These are phyloP conservation scores for Sarocladium oryzae DNA, from an alignment of 2,329 filamentous ascomycete species.

Conservation along the genomic window DNA sequence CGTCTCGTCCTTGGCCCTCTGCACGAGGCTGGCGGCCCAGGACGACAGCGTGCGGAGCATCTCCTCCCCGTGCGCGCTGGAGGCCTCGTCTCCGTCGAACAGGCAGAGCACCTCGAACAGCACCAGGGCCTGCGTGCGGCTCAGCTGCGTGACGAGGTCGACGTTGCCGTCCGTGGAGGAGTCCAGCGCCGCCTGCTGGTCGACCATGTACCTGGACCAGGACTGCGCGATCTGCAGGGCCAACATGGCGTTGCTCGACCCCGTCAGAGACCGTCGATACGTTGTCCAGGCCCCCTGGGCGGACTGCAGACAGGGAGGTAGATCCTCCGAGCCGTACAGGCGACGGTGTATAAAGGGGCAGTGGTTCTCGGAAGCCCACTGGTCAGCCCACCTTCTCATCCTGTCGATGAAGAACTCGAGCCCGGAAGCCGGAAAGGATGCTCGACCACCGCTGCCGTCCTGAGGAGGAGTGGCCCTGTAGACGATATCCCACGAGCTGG, in stretches of 20 bases:
- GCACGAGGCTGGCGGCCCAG: not conserved
- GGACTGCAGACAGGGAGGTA: constrained; percentile 4
- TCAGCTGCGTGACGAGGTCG: constrained; percentile 8
- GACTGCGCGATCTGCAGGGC: constrained; percentile 1
- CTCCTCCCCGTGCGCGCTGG: constrained; percentile 8
- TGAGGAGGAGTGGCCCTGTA: not conserved
- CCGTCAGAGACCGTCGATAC: too few species aligned
- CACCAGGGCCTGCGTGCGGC: constrained; percentile 9
- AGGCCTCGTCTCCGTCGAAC: constrained; percentile 11
- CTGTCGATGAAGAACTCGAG: constrained; percentile 9
- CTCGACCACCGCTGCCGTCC: too few species aligned
- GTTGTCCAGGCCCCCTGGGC: constrained; percentile 4
- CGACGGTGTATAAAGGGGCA: constrained; percentile 9
- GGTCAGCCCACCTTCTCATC: constrained; percentile 9
- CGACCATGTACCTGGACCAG: constrained; percentile 5
- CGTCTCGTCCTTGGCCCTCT: not conserved
- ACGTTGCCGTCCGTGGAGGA: not conserved
- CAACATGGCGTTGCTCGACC: too few species aligned
- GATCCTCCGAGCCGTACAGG: constrained; percentile 4
- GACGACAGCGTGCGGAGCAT: not conserved
- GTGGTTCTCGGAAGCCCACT: constrained; percentile 6
- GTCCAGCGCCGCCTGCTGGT: constrained; percentile 7
- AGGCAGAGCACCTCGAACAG: constrained; percentile 10
- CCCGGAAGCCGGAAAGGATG: constrained; percentile 1
- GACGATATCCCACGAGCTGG: not conserved